phyloP scores from a whole-genome alignment of 2,329 filamentous ascomycete genomes.

The Fonsecaea monophora region DNA sequence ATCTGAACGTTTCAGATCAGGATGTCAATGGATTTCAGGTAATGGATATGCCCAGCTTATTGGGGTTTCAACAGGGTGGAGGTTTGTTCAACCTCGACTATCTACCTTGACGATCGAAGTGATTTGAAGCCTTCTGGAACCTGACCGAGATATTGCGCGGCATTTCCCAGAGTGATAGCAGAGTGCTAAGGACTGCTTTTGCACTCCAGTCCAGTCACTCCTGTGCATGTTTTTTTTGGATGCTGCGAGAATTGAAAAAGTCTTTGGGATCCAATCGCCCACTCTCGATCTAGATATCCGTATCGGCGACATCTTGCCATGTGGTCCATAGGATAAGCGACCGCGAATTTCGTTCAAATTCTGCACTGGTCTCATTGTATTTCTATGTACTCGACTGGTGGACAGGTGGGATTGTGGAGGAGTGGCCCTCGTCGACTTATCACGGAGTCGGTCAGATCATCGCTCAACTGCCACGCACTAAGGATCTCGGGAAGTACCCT shows the following conservation, averaged over 20 bases:
- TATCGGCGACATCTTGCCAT: neutral
- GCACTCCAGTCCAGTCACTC: neutral
- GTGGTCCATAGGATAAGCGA: neutral
- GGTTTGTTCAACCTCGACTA: slow-evolving; percentile 3
- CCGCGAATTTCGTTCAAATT: neutral
- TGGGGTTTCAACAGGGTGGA: neutral
- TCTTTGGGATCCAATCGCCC: neutral
- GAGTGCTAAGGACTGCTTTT: neutral
- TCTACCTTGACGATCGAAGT: neutral
- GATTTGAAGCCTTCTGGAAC: neutral
- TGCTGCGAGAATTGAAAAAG: neutral
- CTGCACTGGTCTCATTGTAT: neutral
- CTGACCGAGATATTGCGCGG: too few relatives aligned
- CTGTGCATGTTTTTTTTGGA: neutral
- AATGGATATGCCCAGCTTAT: neutral
- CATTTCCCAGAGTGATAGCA: neutral
- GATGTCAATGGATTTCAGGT: neutral
- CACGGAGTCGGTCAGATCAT: neutral
- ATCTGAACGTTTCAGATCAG: neutral
- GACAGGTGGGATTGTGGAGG: neutral
- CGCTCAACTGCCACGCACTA: neutral
- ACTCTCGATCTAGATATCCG: neutral
- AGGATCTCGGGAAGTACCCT: neutral
- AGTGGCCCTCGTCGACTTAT: neutral
- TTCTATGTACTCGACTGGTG: neutral